A percentile compares a stretch with the other conserved stretches of the same genome.
Conservation (phyloP, 2,329 filamentous ascomycete species). For the Trichophyton schoenleinii region DNA sequence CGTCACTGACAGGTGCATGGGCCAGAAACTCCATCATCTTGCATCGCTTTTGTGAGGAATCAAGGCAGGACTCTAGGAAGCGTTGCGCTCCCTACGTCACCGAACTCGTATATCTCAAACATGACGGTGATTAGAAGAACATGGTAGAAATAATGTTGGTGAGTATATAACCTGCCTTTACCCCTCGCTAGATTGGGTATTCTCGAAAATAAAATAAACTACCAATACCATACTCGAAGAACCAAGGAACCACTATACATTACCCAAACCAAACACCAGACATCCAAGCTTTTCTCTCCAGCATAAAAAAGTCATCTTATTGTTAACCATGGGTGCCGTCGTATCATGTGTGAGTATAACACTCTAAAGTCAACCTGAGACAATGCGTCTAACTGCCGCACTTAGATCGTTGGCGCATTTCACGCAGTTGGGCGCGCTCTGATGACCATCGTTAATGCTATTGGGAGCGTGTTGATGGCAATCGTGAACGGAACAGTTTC, state of each 20-base stretch:
- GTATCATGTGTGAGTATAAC: conserved; percentile 59
- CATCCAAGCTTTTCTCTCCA: neutral
- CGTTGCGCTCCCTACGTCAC: neutral
- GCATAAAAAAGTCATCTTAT: neutral
- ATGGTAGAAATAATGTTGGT: neutral
- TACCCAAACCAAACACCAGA: neutral
- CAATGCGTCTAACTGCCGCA: neutral
- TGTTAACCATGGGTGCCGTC: conserved; percentile 61
- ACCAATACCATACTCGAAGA: neutral
- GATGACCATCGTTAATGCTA: conserved; percentile 56
- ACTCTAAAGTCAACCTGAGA: conserved; percentile 15
- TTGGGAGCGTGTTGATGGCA: conserved; percentile 51
- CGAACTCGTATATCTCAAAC: neutral
- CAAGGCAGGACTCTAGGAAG: neutral
- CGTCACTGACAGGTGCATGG: neutral
- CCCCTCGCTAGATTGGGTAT: neutral
- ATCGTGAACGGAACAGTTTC: conserved; percentile 56
- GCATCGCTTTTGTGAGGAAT: neutral
- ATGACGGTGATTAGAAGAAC: neutral
- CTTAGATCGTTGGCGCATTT: conserved; percentile 47
- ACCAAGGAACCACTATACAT: neutral
- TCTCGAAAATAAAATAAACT: neutral
- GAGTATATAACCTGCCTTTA: neutral
- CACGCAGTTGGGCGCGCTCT: conserved; percentile 52
- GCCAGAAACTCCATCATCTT: neutral